Percentiles rank a stretch among this genome's conserved stretches.
phyloP scores from a whole-genome alignment of 2,329 filamentous ascomycete species.

The Lecanicillium sp. region DNA sequence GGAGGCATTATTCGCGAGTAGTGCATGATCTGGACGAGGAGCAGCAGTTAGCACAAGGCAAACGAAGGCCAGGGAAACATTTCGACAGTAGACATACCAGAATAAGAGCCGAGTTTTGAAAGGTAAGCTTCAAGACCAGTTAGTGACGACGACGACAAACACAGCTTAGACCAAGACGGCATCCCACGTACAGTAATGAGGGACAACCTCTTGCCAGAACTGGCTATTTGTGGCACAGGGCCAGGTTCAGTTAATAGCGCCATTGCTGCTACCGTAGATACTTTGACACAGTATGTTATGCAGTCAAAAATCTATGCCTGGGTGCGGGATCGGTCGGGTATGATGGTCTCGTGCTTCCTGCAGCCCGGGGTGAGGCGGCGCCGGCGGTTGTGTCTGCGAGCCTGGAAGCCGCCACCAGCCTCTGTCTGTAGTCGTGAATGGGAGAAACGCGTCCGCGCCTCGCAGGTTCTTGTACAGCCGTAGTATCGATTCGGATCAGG shows the following conservation, averaged over 20 bases:
- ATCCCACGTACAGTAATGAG: constrained; percentile 15
- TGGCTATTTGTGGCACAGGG: constrained; percentile 6
- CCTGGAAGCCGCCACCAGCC: too few species aligned
- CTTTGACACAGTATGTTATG: not conserved
- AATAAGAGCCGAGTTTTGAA: constrained; percentile 70
- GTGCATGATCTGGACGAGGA: constrained; percentile 76
- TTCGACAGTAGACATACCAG: constrained; percentile 38
- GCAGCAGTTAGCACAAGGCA: constrained; percentile 10
- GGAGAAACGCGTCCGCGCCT: too few species aligned
- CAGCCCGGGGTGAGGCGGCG: too few species aligned
- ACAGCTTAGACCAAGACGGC: too few species aligned
- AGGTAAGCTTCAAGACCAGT: constrained; percentile 47
- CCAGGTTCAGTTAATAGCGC: constrained; percentile 12
- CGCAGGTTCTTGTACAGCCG: too few species aligned
- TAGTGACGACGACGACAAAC: not conserved
- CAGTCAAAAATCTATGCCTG: not conserved
- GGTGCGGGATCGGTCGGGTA: too few species aligned
- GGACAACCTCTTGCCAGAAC: constrained; percentile 15
- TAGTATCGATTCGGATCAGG: too few species aligned
- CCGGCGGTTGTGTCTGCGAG: too few species aligned
- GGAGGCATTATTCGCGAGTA: constrained; percentile 93
- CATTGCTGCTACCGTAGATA: constrained; percentile 13
- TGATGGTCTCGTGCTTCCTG: too few species aligned
- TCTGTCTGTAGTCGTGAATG: too few species aligned
- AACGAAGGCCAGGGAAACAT: not conserved